Percentiles rank a stretch among this genome's conserved stretches.
Conservation (phyloP, 1,284 basidiomycete species). For the Puccinia polysora region DNA sequence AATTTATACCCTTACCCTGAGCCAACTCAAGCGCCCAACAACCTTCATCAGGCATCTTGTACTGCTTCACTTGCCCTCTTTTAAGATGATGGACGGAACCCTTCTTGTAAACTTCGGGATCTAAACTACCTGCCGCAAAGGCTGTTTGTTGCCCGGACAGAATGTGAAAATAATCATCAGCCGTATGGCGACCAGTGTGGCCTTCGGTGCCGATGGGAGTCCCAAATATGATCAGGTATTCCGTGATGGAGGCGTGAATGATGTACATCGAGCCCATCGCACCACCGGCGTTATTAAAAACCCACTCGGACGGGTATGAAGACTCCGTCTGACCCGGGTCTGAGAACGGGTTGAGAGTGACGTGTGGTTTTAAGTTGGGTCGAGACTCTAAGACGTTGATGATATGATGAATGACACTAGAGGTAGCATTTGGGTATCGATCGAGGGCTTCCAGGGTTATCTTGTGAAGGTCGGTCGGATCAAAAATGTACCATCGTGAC, state of each 20-base stretch:
- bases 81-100: slow-evolving; percentile 79
- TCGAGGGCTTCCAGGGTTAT: slow-evolving; percentile 69
- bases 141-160: slow-evolving; percentile 89
- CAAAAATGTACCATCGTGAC: slow-evolving; percentile 66
- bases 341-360: slow-evolving; percentile 13
- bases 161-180: slow-evolving; percentile 97
- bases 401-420: slow-evolving; percentile 69
- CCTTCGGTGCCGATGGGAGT: slow-evolving; percentile 95
- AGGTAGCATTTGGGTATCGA: slow-evolving; percentile 61
- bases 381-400: slow-evolving; percentile 61
- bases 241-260: slow-evolving; percentile 71
- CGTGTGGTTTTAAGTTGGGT: neutral
- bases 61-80: slow-evolving; percentile 84
- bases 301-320: slow-evolving; percentile 66
- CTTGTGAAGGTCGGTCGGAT: slow-evolving; percentile 63
- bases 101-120: slow-evolving; percentile 74
- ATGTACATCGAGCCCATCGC: slow-evolving; percentile 98
- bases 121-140: slow-evolving; percentile 71
- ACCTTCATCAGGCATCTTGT: slow-evolving; percentile 83
- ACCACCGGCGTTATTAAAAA: slow-evolving; percentile 95
- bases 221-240: slow-evolving; percentile 74
- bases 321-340: neutral
- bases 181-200: slow-evolving; percentile 86
- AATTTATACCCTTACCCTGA: slow-evolving; percentile 72
- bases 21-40: slow-evolving; percentile 95